Evolutionary conservation across 495 filamentous ascomycete genomes (phyloP).

Genomic region (Clohesyomyces aquaticus): DNA sequence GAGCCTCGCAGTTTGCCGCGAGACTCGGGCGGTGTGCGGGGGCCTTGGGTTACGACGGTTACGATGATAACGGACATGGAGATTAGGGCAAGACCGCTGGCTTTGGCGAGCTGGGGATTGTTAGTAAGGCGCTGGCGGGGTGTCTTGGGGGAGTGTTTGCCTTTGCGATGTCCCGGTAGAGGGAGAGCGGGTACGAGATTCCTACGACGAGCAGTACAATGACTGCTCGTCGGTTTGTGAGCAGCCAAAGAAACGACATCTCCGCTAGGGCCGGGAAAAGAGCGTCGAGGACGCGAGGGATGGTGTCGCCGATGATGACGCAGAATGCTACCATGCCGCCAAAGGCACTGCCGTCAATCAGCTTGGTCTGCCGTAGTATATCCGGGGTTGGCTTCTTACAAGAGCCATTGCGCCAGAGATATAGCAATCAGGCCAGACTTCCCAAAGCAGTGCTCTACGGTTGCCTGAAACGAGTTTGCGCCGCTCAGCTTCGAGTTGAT

Average conservation of each 20-base stretch:
- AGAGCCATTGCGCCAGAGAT: constrained; percentile 90
- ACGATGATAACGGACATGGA: constrained; percentile 90
- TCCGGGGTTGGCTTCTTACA: constrained; percentile 53
- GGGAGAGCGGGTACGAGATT: constrained; percentile 86
- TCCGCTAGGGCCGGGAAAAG: constrained; percentile 75
- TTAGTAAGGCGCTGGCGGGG: constrained; percentile 40
- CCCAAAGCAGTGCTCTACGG: constrained; percentile 92
- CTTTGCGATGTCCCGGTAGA: constrained; percentile 98
- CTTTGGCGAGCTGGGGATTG: constrained; percentile 78
- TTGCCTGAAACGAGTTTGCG: constrained; percentile 89
- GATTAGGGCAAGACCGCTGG: constrained; percentile 84
- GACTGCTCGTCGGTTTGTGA: constrained; percentile 77
- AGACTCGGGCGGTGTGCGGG: constrained; percentile 67
- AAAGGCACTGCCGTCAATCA: constrained; percentile 65
- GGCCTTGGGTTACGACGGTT: constrained; percentile 85
- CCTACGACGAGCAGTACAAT: constrained; percentile 84
- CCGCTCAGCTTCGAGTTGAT: constrained; percentile 94
- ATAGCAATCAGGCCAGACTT: constrained; percentile 86
- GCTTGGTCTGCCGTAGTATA: not conserved
- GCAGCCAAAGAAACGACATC: constrained; percentile 76
- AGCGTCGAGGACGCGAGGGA: constrained; percentile 83
- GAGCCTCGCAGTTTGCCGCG: constrained; percentile 69
- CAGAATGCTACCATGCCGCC: constrained; percentile 98
- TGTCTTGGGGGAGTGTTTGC: constrained; percentile 52
- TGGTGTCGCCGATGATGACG: constrained; percentile 94